A percentile compares a stretch with the other conserved stretches of the same genome.
Conservation (phyloP, 2,329 filamentous ascomycete genomes). For the Fusarium siculi region DNA sequence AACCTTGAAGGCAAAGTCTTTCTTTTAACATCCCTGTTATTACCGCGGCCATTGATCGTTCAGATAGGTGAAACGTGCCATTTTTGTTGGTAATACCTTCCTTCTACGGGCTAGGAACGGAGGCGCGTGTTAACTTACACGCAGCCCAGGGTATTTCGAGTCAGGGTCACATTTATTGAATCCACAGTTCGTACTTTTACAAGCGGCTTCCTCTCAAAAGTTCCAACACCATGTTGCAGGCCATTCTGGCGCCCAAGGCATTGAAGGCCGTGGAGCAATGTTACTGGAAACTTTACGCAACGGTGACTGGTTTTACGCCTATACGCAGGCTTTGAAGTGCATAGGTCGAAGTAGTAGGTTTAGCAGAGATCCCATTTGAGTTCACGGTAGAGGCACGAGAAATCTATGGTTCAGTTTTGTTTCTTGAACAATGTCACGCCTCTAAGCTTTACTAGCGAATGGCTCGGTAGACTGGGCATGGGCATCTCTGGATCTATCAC, state of each 20-base stretch:
- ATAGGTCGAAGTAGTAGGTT: too few species aligned
- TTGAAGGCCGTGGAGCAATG: rapidly evolving
- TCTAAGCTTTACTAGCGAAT: too few species aligned
- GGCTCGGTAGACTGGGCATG: neutral
- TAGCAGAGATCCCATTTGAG: too few species aligned
- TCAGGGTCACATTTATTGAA: neutral
- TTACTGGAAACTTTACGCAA: neutral
- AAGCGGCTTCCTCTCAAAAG: neutral
- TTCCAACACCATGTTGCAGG: neutral
- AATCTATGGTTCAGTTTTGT: too few species aligned
- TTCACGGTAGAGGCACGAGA: too few species aligned
- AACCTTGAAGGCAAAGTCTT: neutral
- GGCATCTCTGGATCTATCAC: rapidly evolving
- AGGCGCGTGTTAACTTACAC: neutral
- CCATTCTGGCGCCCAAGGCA: neutral
- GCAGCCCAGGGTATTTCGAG: neutral
- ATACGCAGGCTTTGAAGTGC: too few species aligned
- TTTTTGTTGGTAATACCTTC: neutral
- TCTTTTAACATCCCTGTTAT: neutral
- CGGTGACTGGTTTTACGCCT: rapidly evolving
- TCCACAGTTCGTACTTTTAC: rapidly evolving
- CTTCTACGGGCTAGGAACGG: neutral
- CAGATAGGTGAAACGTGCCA: neutral
- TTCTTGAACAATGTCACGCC: too few species aligned
- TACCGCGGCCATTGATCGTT: neutral